Percentiles rank a stretch among this genome's conserved stretches.
phyloP scores from a whole-genome alignment of 1,284 basidiomycete species.

The Cutaneotrichosporon cyanovorans region DNA sequence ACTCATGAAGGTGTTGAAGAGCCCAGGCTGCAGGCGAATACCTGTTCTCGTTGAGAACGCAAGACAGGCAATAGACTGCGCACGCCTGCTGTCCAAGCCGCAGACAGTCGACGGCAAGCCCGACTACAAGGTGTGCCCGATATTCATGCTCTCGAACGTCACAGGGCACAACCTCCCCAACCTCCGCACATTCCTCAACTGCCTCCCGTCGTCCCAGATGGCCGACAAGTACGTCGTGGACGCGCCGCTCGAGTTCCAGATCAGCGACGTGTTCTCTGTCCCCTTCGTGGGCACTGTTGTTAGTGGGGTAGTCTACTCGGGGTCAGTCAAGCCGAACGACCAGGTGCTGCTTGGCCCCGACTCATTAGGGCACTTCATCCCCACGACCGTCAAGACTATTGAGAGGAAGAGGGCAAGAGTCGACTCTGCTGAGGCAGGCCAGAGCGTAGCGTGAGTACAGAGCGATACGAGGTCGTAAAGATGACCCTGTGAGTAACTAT shows the following conservation, averaged over 20 bases:
- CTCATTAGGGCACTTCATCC: conserved; percentile 78
- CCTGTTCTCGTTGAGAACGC: conserved; percentile 46
- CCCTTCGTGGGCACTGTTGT: conserved; percentile 94
- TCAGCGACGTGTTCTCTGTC: conserved; percentile 59
- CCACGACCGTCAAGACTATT: conserved; percentile 79
- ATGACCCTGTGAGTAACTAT: no score
- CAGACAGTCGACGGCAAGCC: conserved; percentile 53
- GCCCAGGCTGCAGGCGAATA: conserved; percentile 77
- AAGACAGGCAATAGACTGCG: conserved; percentile 65
- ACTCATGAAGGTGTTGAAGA: conserved; percentile 84
- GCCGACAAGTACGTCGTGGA: conserved; percentile 71
- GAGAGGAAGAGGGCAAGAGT: conserved; percentile 88
- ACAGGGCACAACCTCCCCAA: conserved; percentile 74
- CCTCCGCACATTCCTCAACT: conserved; percentile 76
- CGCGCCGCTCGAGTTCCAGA: conserved; percentile 71
- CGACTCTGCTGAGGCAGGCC: conserved; percentile 79
- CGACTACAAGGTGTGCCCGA: conserved; percentile 66
- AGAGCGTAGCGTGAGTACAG: conserved; percentile 64
- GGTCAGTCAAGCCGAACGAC: conserved; percentile 71
- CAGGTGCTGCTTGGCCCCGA: conserved; percentile 83
- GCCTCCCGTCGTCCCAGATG: conserved; percentile 72
- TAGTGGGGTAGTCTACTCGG: conserved; percentile 78
- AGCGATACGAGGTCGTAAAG: no score
- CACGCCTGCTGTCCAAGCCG: conserved; percentile 59
- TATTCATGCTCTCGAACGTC: conserved; percentile 91